Evolutionary conservation across 768 basidiomycete species (phyloP).

Genomic region (Lentinula aciculospora): DNA sequence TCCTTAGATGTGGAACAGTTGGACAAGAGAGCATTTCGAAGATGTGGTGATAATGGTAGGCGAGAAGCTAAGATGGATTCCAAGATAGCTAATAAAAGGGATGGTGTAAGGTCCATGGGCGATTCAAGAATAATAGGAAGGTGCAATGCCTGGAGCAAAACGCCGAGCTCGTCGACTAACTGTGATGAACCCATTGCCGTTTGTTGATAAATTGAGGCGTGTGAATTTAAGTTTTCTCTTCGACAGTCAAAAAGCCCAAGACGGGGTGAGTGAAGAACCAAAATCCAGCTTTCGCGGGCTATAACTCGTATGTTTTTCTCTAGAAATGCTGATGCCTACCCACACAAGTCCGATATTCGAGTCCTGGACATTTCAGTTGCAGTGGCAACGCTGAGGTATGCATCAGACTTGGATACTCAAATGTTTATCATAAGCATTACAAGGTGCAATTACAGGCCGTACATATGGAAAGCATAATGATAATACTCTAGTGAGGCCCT

Average conservation of each 20-base stretch:
- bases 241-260: too few relatives aligned
- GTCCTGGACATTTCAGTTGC: background rate
- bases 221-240: background rate
- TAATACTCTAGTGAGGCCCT: background rate
- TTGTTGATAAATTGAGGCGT: background rate
- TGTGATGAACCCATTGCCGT: background rate
- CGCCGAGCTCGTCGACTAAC: conserved; percentile 35
- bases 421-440: background rate
- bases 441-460: background rate
- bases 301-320: too few relatives aligned
- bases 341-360: background rate
- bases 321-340: too few relatives aligned
- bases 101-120: conserved; percentile 63
- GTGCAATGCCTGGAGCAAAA: conserved; percentile 36
- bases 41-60: conserved; percentile 37
- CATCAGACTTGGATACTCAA: background rate
- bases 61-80: conserved; percentile 53
- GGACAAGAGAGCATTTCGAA: conserved; percentile 11
- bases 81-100: conserved; percentile 63
- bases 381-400: too few relatives aligned
- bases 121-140: conserved; percentile 43
- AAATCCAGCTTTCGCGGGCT: too few relatives aligned
- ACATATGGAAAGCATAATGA: background rate
- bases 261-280: too few relatives aligned
- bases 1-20: conserved; percentile 28